Evolutionary conservation across 176 grass and related monocot species (phyloP).

Genomic region (Elaeis guineensis): DNA sequence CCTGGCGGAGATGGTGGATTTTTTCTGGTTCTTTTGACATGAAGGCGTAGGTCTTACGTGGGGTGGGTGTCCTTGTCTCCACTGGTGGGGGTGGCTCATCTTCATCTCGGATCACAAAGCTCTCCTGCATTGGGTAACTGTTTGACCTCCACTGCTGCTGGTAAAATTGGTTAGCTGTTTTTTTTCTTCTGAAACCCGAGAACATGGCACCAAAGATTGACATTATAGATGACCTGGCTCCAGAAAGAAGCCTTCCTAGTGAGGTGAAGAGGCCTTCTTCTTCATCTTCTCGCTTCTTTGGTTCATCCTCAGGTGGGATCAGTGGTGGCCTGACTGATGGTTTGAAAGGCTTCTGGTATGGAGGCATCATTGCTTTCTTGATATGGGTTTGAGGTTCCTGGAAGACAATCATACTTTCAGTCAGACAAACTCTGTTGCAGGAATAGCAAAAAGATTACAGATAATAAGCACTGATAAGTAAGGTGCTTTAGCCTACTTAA

Average conservation of each 20-base stretch:
- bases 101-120: conserved; percentile 64
- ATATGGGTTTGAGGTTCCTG: conserved; percentile 40
- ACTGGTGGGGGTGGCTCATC: conserved; percentile 51
- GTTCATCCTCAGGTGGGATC: conserved; percentile 50
- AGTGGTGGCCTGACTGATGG: conserved; percentile 52
- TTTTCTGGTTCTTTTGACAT: conserved; percentile 82
- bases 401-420: background rate
- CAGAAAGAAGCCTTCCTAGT: conserved; percentile 54
- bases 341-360: conserved; percentile 56
- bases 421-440: no score
- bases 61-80: conserved; percentile 56
- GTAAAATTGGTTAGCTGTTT: conserved; percentile 3
- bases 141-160: conserved; percentile 38
- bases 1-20: conserved; percentile 51
- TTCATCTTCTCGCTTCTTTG: conserved; percentile 30
- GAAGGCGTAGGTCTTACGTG: conserved; percentile 68
- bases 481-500: no score
- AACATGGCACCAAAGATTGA: conserved; percentile 43
- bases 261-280: conserved; percentile 79
- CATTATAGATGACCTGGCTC: conserved; percentile 49
- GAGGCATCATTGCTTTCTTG: conserved; percentile 40
- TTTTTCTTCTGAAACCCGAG: conserved; percentile 44
- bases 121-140: conserved; percentile 69
- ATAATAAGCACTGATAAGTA: no score
- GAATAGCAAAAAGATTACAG: no score